A percentile compares a stretch with the other conserved stretches of the same genome.
Evolutionary conservation across 2,329 filamentous ascomycete species (phyloP).

Genomic region (Aspergillus sp.): DNA sequence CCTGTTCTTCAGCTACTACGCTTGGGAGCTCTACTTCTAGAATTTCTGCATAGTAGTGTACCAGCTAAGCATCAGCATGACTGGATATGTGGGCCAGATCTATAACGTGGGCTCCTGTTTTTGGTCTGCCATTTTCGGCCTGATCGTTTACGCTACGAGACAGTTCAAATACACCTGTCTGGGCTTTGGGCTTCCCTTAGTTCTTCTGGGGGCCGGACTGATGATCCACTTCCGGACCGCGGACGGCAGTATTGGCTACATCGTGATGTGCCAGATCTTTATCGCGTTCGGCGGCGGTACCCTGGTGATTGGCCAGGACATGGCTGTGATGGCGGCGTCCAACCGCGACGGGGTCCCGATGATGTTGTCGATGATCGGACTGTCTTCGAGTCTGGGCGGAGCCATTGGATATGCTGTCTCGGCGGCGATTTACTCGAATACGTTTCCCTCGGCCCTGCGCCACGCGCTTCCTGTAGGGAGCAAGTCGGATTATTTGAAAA

Average conservation of each 20-base stretch:
- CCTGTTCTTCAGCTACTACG: conserved; percentile 50
- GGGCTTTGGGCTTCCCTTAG: conserved; percentile 51
- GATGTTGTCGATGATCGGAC: conserved; percentile 34
- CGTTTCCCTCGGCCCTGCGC: conserved; percentile 13
- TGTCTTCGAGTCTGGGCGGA: conserved; percentile 32
- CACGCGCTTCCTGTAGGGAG: conserved; percentile 14
- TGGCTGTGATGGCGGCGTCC: conserved; percentile 56
- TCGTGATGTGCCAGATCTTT: conserved; percentile 56
- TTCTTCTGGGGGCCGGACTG: conserved; percentile 50
- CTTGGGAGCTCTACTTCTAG: conserved; percentile 55
- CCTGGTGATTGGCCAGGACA: conserved; percentile 54
- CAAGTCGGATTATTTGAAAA: conserved; percentile 18
- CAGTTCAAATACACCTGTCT: conserved; percentile 53
- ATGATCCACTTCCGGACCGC: conserved; percentile 56
- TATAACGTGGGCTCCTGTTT: conserved; percentile 56
- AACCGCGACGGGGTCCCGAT: conserved; percentile 53
- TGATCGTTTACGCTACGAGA: conserved; percentile 48
- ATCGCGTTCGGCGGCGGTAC: conserved; percentile 54
- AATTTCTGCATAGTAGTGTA: conserved; percentile 56
- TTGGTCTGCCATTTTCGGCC: conserved; percentile 49
- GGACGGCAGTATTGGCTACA: conserved; percentile 46
- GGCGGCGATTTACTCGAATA: conserved; percentile 18
- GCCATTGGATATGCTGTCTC: conserved; percentile 31
- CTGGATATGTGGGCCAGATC: conserved; percentile 49
- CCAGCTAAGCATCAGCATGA: conserved; percentile 39